phyloP scores from a whole-genome alignment of 495 filamentous ascomycete genomes.

The Aspergillus cristatus region DNA sequence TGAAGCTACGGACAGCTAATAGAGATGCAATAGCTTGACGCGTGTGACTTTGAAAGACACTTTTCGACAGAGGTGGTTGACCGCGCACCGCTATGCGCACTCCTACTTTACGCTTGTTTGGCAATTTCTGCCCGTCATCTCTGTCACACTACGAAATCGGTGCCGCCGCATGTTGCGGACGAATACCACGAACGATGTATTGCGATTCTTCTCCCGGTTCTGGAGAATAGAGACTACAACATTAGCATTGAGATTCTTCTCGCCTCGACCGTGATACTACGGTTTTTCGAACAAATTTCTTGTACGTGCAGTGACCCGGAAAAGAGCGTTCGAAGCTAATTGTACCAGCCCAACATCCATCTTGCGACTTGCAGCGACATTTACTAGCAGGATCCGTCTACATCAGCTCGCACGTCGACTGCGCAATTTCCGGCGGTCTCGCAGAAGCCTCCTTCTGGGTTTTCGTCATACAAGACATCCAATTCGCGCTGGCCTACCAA shows the following conservation, averaged over 20 bases:
- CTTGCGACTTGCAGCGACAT: constrained; percentile 30
- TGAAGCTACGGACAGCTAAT: too few species aligned
- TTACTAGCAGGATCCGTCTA: constrained; percentile 37
- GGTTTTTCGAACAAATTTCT: constrained; percentile 36
- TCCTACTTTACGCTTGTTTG: constrained; percentile 31
- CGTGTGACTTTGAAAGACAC: constrained; percentile 27
- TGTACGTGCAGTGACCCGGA: constrained; percentile 16
- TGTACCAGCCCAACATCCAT: constrained; percentile 22
- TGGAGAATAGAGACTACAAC: constrained; percentile 26
- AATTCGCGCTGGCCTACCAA: constrained; percentile 30
- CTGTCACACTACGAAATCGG: constrained; percentile 24
- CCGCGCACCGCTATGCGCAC: constrained; percentile 23
- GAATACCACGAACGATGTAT: constrained; percentile 36
- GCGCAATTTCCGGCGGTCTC: constrained; percentile 28
- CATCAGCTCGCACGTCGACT: constrained; percentile 32
- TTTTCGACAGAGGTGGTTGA: constrained; percentile 28
- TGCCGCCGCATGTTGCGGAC: constrained; percentile 27
- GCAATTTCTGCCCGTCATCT: constrained; percentile 35
- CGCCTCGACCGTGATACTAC: constrained; percentile 32
- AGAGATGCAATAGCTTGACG: constrained; percentile 20
- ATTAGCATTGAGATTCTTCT: constrained; percentile 35
- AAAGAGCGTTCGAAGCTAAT: background rate
- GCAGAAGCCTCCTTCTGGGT: constrained; percentile 36
- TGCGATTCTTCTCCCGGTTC: constrained; percentile 28
- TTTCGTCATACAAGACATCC: constrained; percentile 37